Percentiles rank a stretch among this genome's conserved stretches.
phyloP scores from a whole-genome alignment of 345 rosid species.

The Ailanthus altissimus region DNA sequence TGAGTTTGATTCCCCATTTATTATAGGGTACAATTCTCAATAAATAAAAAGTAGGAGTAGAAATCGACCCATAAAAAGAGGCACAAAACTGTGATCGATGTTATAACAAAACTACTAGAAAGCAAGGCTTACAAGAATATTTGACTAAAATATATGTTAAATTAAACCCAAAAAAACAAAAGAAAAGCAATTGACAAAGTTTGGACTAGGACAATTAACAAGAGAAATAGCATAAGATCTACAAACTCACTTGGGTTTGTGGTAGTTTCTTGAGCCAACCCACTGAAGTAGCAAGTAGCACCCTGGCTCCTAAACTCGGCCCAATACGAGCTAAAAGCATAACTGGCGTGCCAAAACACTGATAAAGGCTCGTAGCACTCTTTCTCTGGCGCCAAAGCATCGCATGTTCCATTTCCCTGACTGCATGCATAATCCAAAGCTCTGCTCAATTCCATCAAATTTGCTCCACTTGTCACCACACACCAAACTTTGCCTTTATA shows the following conservation, averaged over 20 bases:
- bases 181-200: no score
- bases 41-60: no score
- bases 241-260: conserved; percentile 65
- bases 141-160: no score
- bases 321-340: conserved; percentile 82
- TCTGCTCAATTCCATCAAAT: conserved; percentile 35
- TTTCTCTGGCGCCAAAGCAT: conserved; percentile 50
- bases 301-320: conserved; percentile 55
- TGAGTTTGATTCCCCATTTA: no score
- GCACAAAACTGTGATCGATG: no score
- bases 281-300: conserved; percentile 68
- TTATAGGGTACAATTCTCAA: no score
- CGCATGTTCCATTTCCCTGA: conserved; percentile 52
- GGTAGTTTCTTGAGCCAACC: conserved; percentile 61
- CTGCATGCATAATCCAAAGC: conserved; percentile 51
- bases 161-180: no score
- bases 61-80: no score
- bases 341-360: conserved; percentile 58
- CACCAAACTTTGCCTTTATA: conserved; percentile 71
- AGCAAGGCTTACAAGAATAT: no score
- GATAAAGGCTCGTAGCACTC: conserved; percentile 64
- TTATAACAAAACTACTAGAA: no score
- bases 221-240: no score
- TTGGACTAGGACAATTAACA: no score
- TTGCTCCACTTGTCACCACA: conserved; percentile 44